Evolutionary conservation across 306 rosid species (phyloP), one percentile per base, ranked within the genome.

Genomic region (Dryas alaskensis): DNA sequence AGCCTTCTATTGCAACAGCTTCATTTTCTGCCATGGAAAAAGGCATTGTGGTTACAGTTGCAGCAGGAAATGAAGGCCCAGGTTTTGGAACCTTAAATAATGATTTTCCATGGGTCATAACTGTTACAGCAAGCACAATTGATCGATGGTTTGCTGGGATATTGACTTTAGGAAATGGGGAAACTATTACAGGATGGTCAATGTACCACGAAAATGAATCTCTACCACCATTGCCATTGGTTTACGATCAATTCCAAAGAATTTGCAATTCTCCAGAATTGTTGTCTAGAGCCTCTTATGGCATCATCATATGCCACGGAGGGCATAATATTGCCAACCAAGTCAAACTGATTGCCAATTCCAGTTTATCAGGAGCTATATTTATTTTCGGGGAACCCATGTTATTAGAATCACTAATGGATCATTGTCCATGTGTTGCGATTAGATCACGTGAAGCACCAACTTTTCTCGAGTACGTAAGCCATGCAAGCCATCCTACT

Each of bases 21-120:
- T 45, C 67, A 55, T 72, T 66, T 25, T 10, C 43, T 17, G 55
- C 71, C 42, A 10, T 66, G 44, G 71, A 66, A n/a, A 47, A 66
- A 10, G 53, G 71, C 14, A 46, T 25, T 3, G 57, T 69, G 61
- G 49, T 69, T 8, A 10, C 55, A 27, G 1, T 16, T 52, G 44
- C 27, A 8, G 16, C 48, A 16, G 37, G 73, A 52, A 69, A 69
- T 51, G 2, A 3, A 14, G 31, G 47, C 14, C 40, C 40, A 4
- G 14, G 2, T 4, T 12, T 19, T 10, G 31, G 13, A 14, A 31
- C n/a, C 0, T 0, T 69, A 51, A 2, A 16, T 1, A 69, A 69
- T 0, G 9, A 13, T 8, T 3, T 31, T 13, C 61, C 49, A 2
- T 69, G 61, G 73, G 73, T 69, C 3, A 6, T 69, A 39, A 37